phyloP scores from a whole-genome alignment of 306 rosid species.

The Vachellia pachyceras region DNA sequence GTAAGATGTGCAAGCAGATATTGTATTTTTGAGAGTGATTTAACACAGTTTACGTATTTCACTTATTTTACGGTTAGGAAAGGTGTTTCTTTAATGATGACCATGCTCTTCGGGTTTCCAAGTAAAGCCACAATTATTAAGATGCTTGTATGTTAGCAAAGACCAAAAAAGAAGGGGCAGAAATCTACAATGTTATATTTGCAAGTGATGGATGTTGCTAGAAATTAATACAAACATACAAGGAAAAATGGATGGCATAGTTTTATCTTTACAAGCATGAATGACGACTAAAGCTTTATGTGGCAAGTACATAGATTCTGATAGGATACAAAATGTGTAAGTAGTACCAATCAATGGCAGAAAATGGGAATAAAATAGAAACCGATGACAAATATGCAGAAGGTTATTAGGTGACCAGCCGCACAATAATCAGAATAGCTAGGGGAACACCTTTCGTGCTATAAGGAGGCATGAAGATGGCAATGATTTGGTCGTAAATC shows the following conservation, averaged over 20 bases:
- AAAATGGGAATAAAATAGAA: not conserved
- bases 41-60: not conserved
- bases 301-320: not conserved
- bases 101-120: conserved; percentile 8
- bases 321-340: not conserved
- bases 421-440: not conserved
- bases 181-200: conserved; percentile 5
- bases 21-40: conserved; percentile 12
- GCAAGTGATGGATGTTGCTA: not conserved
- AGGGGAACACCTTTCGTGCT: not conserved
- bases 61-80: conserved; percentile 20
- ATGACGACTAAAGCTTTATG: not conserved
- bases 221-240: not conserved
- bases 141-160: not conserved
- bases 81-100: not conserved
- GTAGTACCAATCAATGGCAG: not conserved
- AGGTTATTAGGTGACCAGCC: not conserved
- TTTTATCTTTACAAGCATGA: not conserved
- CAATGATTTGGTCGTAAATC: not conserved
- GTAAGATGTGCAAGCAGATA: conserved; percentile 6
- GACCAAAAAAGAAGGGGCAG: not conserved
- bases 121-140: not conserved
- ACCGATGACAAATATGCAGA: not conserved
- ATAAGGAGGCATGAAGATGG: not conserved
- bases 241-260: not conserved